Evolutionary conservation across 108 stramenopile species (phyloP), one percentile per base, ranked within the genome.

Genomic region (Epipyxis sp.): DNA sequence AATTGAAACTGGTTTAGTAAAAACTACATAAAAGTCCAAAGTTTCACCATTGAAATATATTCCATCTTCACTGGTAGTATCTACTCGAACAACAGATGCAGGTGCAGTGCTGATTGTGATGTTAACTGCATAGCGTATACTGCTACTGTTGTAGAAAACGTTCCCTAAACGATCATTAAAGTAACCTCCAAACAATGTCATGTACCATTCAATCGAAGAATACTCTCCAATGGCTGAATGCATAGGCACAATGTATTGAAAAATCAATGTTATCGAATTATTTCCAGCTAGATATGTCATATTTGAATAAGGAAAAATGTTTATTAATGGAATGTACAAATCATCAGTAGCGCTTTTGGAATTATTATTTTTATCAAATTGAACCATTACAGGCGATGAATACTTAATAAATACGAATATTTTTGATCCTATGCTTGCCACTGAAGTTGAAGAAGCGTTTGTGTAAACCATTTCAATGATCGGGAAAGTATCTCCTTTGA

Each of bases 41-140:
- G 42, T 6, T 54, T 57, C 25, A 6, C 71, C 71, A 34, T 37
- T 37, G 25, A 43, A 74, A 32, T 74, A 74, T 42, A 32, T 57
- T 10, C 71, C 71, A 42, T 74, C 50, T 27, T 6, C 3, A 42
- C 50, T 30, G 34, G 16, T 74, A 42, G n/a, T 43, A 34, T 46
- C 50, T 10, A 74, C 71, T 42, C 34, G 40, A 37, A 3, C 3
- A 37, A 74, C 71, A 29, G 37, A 13, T 34, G 71, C 41, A 54
- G 34, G 10, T 32, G 6, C 20, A 16, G 71, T 74, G 25, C 43
- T 25, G 25, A 74, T 37, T 13, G n/a, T 27, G 27, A 74, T 10
- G 50, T 54, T 42, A 32, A 3, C 25, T 42, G 43, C 71, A 10
- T 6, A 13, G 71, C 27, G 27, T 27, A 46, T 10, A 16, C 6